These are phyloP conservation scores for Athelia sp. DNA, from an alignment of 1,284 basidiomycete species.

Conservation along the genomic window DNA sequence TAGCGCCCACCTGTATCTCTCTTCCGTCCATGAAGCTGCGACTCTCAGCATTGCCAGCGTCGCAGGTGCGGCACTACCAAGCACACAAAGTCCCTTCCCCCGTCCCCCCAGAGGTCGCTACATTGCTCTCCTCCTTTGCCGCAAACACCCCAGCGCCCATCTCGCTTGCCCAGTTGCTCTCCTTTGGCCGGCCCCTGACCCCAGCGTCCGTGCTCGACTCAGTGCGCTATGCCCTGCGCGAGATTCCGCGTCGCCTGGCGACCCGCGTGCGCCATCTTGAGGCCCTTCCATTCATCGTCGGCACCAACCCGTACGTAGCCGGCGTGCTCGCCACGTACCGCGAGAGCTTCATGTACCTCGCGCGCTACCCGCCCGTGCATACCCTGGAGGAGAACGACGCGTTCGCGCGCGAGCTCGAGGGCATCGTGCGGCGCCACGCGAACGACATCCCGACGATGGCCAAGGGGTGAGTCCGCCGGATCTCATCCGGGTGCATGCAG, in stretches of 20 bases:
- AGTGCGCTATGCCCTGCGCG: slow-evolving; percentile 62
- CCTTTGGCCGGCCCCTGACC: slow-evolving; percentile 67
- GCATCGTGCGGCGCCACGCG: slow-evolving; percentile 73
- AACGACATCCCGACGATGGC: slow-evolving; percentile 89
- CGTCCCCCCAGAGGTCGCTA: slow-evolving; percentile 36
- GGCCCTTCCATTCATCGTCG: slow-evolving; percentile 79
- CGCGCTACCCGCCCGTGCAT: slow-evolving; percentile 64
- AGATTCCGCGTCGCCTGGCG: slow-evolving; percentile 71
- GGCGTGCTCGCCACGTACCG: slow-evolving; percentile 71
- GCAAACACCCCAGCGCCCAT: slow-evolving; percentile 54
- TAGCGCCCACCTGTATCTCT: too few relatives aligned
- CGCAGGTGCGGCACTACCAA: too few relatives aligned
- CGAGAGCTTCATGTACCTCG: slow-evolving; percentile 70
- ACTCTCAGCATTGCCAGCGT: too few relatives aligned
- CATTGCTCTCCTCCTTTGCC: slow-evolving; percentile 49
- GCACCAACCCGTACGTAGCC: slow-evolving; percentile 84
- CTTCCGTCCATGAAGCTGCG: background rate
- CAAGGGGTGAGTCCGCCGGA: slow-evolving; percentile 64
- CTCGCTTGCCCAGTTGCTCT: slow-evolving; percentile 64
- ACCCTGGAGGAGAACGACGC: slow-evolving; percentile 65
- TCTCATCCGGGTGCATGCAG: background rate
- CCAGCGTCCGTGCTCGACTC: slow-evolving; percentile 64
- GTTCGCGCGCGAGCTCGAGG: slow-evolving; percentile 66
- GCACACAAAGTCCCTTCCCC: slow-evolving; percentile 19
- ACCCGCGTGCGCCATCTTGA: slow-evolving; percentile 68